These are phyloP conservation scores for Helminthosporium solani DNA, from an alignment of 2,329 filamentous ascomycete species.

Conservation along the genomic window DNA sequence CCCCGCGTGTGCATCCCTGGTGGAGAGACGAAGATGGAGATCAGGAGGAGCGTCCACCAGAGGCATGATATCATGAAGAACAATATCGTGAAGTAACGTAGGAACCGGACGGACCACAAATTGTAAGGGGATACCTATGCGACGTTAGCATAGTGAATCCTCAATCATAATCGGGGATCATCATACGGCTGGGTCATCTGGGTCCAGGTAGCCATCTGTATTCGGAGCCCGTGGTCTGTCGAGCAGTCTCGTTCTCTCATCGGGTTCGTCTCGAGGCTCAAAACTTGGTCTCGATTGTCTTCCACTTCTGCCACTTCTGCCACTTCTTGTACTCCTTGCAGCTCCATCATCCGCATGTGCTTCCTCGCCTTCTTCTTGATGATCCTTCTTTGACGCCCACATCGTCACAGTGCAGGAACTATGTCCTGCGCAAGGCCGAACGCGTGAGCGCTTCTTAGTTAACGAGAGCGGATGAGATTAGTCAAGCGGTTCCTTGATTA, in stretches of 20 bases:
- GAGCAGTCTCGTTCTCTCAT: conserved; percentile 67
- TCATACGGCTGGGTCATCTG: conserved; percentile 76
- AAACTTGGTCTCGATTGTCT: conserved; percentile 32
- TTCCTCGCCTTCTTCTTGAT: conserved; percentile 44
- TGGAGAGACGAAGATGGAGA: conserved; percentile 86
- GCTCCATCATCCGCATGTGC: conserved; percentile 24
- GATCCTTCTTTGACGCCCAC: conserved; percentile 56
- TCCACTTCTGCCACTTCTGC: conserved; percentile 8
- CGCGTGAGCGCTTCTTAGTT: too few species aligned
- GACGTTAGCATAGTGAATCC: conserved; percentile 16
- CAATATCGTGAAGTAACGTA: conserved; percentile 74
- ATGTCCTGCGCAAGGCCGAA: too few species aligned
- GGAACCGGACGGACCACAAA: conserved; percentile 81
- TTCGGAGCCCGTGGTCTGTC: conserved; percentile 58
- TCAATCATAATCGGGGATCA: not conserved
- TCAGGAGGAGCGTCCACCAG: conserved; percentile 93
- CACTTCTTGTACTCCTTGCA: conserved; percentile 14
- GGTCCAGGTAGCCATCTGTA: conserved; percentile 68
- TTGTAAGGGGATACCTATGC: conserved; percentile 80
- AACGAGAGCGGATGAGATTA: too few species aligned
- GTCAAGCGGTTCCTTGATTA: too few species aligned
- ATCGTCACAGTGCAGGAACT: too few species aligned
- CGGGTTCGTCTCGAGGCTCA: conserved; percentile 51
- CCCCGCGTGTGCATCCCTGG: conserved; percentile 83
- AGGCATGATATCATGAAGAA: conserved; percentile 74